A percentile compares a stretch with the other conserved stretches of the same genome.
Evolutionary conservation across 805 yeast species (phyloP).

Genomic region (Candida parachauliodes): DNA sequence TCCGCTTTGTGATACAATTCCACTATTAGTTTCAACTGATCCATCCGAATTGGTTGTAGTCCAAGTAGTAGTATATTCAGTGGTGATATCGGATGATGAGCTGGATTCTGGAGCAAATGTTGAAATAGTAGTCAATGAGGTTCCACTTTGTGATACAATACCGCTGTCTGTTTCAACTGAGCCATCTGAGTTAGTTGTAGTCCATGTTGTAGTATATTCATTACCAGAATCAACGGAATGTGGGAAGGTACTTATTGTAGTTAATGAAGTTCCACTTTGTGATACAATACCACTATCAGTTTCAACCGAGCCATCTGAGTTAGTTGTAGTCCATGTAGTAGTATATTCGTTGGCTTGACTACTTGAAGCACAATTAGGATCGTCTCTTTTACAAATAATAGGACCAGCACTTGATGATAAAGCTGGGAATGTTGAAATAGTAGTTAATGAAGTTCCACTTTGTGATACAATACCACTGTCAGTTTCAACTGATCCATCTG

Average conservation of each 20-base stretch:
- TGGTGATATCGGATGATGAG: background rate
- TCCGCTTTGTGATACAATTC: conserved; percentile 15
- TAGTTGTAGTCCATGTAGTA: conserved; percentile 9
- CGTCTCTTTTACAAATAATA: no score
- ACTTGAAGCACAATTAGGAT: no score
- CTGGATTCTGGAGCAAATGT: conserved; percentile 1
- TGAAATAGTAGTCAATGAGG: background rate
- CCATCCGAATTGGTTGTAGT: conserved; percentile 13
- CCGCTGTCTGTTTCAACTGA: conserved; percentile 17
- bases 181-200: conserved; percentile 13
- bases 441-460: conserved; percentile 16
- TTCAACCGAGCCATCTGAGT: conserved; percentile 4
- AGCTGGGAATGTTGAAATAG: conserved; percentile 11
- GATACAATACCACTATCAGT: conserved; percentile 8
- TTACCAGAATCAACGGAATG: conserved; percentile 1
- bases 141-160: conserved; percentile 9
- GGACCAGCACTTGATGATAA: background rate
- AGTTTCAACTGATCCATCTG: conserved; percentile 12
- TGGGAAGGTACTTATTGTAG: conserved; percentile 5
- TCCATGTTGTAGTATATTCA: conserved; percentile 12
- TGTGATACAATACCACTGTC: conserved; percentile 15
- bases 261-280: conserved; percentile 3
- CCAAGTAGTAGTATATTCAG: conserved; percentile 8
- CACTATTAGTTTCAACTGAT: conserved; percentile 12
- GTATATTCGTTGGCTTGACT: conserved; percentile 13